phyloP scores from a whole-genome alignment of 1,139 yeast genomes.

The Blastobotrys niveus region DNA sequence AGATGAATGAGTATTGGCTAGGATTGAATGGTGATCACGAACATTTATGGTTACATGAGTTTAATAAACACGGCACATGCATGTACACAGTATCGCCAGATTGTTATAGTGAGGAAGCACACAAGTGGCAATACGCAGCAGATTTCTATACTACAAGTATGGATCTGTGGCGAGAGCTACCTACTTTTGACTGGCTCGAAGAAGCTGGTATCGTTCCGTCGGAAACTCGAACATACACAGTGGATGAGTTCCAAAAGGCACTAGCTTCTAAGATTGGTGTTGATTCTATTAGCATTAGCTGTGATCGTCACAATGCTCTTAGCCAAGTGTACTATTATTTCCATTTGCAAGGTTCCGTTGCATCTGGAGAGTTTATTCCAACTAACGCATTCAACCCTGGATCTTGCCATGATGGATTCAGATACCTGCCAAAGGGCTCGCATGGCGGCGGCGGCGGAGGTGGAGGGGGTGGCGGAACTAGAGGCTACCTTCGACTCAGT shows the following conservation, averaged over 20 bases:
- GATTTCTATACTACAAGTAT: constrained; percentile 72
- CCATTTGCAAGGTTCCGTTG: constrained; percentile 68
- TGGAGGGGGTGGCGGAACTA: constrained; percentile 17
- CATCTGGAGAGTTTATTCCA: constrained; percentile 57
- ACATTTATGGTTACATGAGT: constrained; percentile 85
- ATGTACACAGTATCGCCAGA: constrained; percentile 68
- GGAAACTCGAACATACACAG: constrained; percentile 53
- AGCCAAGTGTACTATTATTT: constrained; percentile 92
- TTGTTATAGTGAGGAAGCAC: constrained; percentile 49
- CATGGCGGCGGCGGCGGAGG: constrained; percentile 18
- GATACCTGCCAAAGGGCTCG: constrained; percentile 61
- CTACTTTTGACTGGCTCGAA: constrained; percentile 63
- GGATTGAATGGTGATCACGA: constrained; percentile 71
- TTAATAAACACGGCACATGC: constrained; percentile 93
- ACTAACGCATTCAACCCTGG: constrained; percentile 63
- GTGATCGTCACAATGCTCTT: constrained; percentile 34
- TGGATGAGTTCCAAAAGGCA: constrained; percentile 58
- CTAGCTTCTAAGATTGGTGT: constrained; percentile 42
- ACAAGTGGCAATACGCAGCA: constrained; percentile 56
- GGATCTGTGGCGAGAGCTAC: constrained; percentile 54
- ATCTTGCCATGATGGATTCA: constrained; percentile 59
- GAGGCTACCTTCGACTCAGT: constrained; percentile 49
- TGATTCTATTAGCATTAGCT: constrained; percentile 43
- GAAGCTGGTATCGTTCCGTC: constrained; percentile 70
- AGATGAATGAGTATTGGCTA: constrained; percentile 68